Evolutionary conservation across 108 stramenopile genomes (phyloP), one percentile per base, ranked within the genome.

Genomic region (Cyclotella sp.): DNA sequence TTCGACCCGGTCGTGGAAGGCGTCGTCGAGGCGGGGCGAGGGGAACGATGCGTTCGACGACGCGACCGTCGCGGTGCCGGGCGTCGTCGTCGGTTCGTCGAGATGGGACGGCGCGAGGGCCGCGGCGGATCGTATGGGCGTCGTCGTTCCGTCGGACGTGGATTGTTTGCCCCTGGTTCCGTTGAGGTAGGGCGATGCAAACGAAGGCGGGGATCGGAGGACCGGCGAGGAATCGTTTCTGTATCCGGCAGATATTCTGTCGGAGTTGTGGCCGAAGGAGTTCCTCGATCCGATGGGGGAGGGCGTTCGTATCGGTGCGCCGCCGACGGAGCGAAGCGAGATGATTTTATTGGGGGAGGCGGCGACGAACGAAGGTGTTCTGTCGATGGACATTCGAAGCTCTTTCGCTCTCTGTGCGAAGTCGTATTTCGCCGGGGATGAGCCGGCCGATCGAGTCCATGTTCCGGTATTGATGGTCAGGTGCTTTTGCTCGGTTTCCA

Each of bases 331-430:
- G 21, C 70, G 26, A 1, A 15, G 55, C 40, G 42, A 21, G 21
- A 22, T 18, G 51, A 39, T 29, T 26, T 47, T 49, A 30, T 9
- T 66, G 16, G 52, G 19, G 0, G 66, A 39, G 43, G 58, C 34
- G 10, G 61, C 21, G 6, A 27, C 44, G 28, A 3, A 14, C 0
- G 63, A 10, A 57, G 44, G 10, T 19, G 16, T 8, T 24, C 41
- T 42, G 28, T 75, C 80, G 16, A 63, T 40, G 30, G 80, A 75
- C 80, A 71, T 81, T 58, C 74, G 61, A 6, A 81, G 70, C 70
- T 81, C 80, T 30, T 34, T 58, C 15, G 80, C 80, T 75, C 80
- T 53, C 40, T 71, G 52, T 0, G 80, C 73, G 71, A 74, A 81
- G 29, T 60, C 70, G 51, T 58, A 81, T 18, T 55, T 75, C 21